Percentiles rank a stretch among this genome's conserved stretches.
Conservation (phyloP, 129 eudicot genomes). For the Lactuca sativa region DNA sequence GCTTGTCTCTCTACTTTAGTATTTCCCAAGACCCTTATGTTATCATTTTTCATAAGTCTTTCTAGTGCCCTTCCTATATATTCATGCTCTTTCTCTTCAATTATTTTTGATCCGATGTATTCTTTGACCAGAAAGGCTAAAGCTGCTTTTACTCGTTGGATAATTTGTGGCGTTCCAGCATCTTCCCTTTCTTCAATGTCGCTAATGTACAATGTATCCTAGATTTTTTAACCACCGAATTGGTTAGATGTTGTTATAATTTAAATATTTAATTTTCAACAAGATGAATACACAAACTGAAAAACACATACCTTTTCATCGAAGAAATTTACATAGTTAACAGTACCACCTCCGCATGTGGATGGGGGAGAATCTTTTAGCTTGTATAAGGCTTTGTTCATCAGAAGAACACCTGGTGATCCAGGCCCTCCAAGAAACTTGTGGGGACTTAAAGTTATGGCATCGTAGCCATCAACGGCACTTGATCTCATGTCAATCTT, state of each 20-base stretch:
- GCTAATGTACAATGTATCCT: constrained; percentile 63
- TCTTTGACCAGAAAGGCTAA: constrained; percentile 70
- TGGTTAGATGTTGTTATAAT: not conserved
- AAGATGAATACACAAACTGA: not conserved
- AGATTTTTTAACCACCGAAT: not conserved
- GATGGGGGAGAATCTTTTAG: constrained; percentile 67
- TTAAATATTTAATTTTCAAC: not conserved
- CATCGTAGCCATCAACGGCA: constrained; percentile 79
- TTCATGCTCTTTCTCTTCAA: constrained; percentile 37
- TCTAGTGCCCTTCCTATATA: constrained; percentile 47
- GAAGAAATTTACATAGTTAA: constrained; percentile 58
- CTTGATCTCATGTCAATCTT: constrained; percentile 83
- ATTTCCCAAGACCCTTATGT: constrained; percentile 51
- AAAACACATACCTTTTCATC: constrained; percentile 35
- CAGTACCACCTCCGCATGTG: constrained; percentile 88
- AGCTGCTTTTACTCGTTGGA: constrained; percentile 65
- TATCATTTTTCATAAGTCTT: constrained; percentile 44
- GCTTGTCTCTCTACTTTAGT: constrained; percentile 50
- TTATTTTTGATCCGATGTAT: constrained; percentile 48
- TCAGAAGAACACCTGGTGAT: constrained; percentile 68
- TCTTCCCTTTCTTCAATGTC: constrained; percentile 78
- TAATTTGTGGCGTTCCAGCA: constrained; percentile 74
- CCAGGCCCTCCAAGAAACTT: constrained; percentile 95
- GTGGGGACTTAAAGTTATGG: constrained; percentile 67
- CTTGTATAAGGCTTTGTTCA: constrained; percentile 61